phyloP scores from a whole-genome alignment of 106 monocot species.

The Agapanthus africanus region DNA sequence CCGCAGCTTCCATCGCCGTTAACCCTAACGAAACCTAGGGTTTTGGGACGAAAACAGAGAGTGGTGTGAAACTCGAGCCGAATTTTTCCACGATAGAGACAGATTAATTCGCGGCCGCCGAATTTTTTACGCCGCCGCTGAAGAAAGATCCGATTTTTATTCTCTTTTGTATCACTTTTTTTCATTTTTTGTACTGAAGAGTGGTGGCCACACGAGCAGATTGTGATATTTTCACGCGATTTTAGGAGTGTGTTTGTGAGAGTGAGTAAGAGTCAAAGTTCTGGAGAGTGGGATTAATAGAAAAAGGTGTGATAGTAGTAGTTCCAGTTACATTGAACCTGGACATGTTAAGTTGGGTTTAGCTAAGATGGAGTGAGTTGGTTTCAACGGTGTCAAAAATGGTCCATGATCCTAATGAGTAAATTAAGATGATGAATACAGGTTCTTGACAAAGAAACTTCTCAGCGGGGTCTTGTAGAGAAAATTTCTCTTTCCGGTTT shows the following conservation, averaged over 20 bases:
- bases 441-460: too few species aligned
- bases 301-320: neutral
- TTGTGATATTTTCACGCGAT: constrained; percentile 1
- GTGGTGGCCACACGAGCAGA: constrained; percentile 1
- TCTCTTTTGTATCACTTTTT: too few species aligned
- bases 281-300: neutral
- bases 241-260: neutral
- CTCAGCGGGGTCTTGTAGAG: too few species aligned
- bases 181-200: too few species aligned
- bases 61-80: neutral
- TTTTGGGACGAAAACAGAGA: neutral
- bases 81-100: neutral
- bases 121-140: neutral
- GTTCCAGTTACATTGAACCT: neutral
- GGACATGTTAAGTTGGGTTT: neutral
- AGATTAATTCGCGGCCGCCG: too few species aligned
- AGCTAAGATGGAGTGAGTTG: too few species aligned
- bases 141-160: too few species aligned
- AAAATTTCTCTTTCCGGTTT: too few species aligned
- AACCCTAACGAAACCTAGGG: neutral
- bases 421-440: too few species aligned
- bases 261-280: neutral
- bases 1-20: constrained; percentile 16
- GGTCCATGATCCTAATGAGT: too few species aligned
- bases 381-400: too few species aligned